These are phyloP conservation scores for Lumnitzera littorea DNA, from an alignment of 345 rosid genomes.

Conservation along the genomic window DNA sequence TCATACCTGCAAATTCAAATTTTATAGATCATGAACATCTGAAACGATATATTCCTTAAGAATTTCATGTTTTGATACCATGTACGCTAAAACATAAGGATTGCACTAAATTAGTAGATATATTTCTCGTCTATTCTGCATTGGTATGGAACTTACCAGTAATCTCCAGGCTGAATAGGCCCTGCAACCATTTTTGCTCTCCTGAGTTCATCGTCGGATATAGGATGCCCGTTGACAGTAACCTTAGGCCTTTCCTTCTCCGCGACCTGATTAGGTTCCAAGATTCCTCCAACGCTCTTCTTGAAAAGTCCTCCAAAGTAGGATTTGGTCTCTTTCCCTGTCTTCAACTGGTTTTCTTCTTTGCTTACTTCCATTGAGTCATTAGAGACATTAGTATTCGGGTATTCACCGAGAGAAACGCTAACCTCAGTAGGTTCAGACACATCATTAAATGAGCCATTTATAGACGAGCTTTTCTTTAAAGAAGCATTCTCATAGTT, in stretches of 20 bases:
- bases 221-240: slow-evolving; percentile 49
- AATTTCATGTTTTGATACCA: too few relatives aligned
- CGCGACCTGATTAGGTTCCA: slow-evolving; percentile 17
- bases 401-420: slow-evolving; percentile 29
- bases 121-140: too few relatives aligned
- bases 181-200: slow-evolving; percentile 63
- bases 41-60: too few relatives aligned
- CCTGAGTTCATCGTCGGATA: slow-evolving; percentile 40
- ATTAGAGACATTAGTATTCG: slow-evolving; percentile 27
- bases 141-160: slow-evolving; percentile 37
- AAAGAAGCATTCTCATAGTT: slow-evolving; percentile 24
- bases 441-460: slow-evolving; percentile 28
- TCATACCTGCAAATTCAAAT: slow-evolving; percentile 49
- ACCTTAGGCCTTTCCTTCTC: slow-evolving; percentile 31
- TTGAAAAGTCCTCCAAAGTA: slow-evolving; percentile 28
- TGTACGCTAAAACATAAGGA: too few relatives aligned
- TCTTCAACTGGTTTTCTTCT: slow-evolving; percentile 23
- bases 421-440: slow-evolving; percentile 31
- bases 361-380: slow-evolving; percentile 28
- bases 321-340: slow-evolving; percentile 31
- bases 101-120: too few relatives aligned
- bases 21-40: too few relatives aligned
- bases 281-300: slow-evolving; percentile 24
- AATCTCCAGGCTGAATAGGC: slow-evolving; percentile 69
- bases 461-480: slow-evolving; percentile 29